Percentiles rank a stretch among this genome's conserved stretches.
phyloP scores from a whole-genome alignment of 2,329 filamentous ascomycete species.

The Neofusicoccum ribis region DNA sequence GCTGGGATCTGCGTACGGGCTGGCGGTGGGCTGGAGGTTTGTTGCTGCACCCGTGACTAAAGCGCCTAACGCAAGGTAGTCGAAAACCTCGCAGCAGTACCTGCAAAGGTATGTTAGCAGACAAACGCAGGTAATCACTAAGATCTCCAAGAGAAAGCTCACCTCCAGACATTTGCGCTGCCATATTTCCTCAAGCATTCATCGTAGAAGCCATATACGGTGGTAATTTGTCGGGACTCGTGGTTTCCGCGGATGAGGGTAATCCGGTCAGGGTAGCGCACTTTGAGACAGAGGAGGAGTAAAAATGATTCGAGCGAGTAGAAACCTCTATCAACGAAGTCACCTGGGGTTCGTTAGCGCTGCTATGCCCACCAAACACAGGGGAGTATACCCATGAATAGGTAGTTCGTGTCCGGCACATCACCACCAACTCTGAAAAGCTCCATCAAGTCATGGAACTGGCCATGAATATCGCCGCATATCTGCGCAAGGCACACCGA shows the following conservation, averaged over 20 bases:
- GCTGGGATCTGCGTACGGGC: conserved; percentile 49
- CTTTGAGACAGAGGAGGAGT: conserved; percentile 92
- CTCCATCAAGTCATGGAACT: conserved; percentile 97
- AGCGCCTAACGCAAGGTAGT: conserved; percentile 89
- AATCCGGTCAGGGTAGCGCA: conserved; percentile 95
- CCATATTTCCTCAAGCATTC: conserved; percentile 96
- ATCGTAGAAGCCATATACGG: conserved; percentile 97
- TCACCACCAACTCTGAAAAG: conserved; percentile 91
- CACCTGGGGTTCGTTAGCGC: conserved; percentile 56
- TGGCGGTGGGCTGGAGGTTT: conserved; percentile 63
- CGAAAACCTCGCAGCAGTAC: conserved; percentile 95
- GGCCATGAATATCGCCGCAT: conserved; percentile 95
- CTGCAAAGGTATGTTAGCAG: conserved; percentile 24
- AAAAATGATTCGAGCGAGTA: conserved; percentile 97
- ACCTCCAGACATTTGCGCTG: conserved; percentile 93
- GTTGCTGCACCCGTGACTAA: conserved; percentile 83
- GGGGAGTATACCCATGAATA: conserved; percentile 76
- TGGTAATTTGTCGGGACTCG: conserved; percentile 95
- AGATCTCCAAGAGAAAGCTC: neutral
- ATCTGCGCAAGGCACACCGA: conserved; percentile 54
- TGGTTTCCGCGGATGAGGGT: conserved; percentile 94
- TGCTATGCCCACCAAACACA: neutral
- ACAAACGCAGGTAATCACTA: neutral
- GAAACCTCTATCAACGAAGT: conserved; percentile 97
- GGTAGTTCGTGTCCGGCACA: conserved; percentile 92